Conservation (phyloP, 2,329 filamentous ascomycete species). For the Fusarium keratoplasticum region DNA sequence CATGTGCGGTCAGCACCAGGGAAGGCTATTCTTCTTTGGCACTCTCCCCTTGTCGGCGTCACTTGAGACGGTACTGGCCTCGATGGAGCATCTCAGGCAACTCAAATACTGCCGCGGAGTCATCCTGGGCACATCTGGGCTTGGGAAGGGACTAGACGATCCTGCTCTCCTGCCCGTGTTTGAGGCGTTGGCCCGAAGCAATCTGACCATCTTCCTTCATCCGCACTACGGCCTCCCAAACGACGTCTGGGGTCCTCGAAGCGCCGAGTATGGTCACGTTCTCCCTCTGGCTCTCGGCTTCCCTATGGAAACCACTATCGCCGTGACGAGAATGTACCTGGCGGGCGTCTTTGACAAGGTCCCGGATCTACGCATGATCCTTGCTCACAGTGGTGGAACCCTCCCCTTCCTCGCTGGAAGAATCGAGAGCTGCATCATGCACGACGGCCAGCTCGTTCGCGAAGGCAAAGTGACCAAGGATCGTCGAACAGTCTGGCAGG, state of each 20-base stretch:
- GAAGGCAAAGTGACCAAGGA: conserved; percentile 65
- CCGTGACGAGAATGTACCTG: conserved; percentile 88
- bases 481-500: conserved; percentile 66
- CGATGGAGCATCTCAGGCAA: conserved; percentile 71
- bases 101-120: conserved; percentile 83
- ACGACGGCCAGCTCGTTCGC: conserved; percentile 80
- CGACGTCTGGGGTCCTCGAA: conserved; percentile 80
- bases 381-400: conserved; percentile 91
- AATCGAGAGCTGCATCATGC: conserved; percentile 87
- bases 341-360: conserved; percentile 86
- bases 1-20: conserved; percentile 75
- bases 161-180: conserved; percentile 78
- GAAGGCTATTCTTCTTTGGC: conserved; percentile 84
- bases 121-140: conserved; percentile 86
- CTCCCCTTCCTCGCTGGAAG: conserved; percentile 89
- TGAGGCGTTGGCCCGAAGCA: conserved; percentile 71
- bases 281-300: conserved; percentile 88
- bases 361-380: conserved; percentile 74
- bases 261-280: conserved; percentile 83
- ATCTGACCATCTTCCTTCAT: conserved; percentile 83
- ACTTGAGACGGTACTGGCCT: conserved; percentile 68
- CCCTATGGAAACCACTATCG: conserved; percentile 92
- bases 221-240: conserved; percentile 91
- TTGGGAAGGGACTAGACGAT: conserved; percentile 86
- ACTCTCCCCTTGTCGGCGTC: conserved; percentile 81